Evolutionary conservation across 2,329 filamentous ascomycete species (phyloP).

Genomic region (Escovopsis sp.): DNA sequence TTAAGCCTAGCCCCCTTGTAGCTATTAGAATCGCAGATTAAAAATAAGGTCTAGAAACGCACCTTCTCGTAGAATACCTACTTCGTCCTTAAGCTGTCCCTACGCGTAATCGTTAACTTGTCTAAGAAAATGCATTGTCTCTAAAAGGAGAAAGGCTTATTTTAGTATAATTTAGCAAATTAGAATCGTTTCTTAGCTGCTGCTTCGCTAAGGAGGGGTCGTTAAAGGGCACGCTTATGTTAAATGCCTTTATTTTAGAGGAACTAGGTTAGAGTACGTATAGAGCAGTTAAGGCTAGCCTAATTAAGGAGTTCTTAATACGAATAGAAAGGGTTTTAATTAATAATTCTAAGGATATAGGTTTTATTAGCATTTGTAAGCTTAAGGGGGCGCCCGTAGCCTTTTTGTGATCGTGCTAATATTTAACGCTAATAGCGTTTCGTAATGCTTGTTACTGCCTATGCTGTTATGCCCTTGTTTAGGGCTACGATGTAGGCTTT

Average conservation of each 20-base stretch:
- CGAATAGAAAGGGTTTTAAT: conserved; percentile 3
- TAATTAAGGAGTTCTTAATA: neutral
- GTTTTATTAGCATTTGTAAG: conserved; percentile 2
- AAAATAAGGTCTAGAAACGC: neutral
- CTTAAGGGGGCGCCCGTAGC: conserved; percentile 1
- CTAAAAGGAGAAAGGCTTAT: neutral
- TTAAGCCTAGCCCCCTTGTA: conserved; percentile 1
- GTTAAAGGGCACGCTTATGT: conserved; percentile 1
- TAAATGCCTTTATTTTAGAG: conserved; percentile 4
- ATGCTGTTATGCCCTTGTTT: neutral
- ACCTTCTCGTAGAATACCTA: conserved; percentile 1
- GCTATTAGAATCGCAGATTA: neutral
- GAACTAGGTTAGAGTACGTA: conserved; percentile 2
- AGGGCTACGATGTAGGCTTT: neutral
- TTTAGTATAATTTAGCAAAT: conserved; percentile 1
- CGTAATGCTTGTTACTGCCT: neutral
- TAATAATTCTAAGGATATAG: conserved; percentile 3
- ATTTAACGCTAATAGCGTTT: neutral
- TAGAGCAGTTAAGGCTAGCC: conserved; percentile 1
- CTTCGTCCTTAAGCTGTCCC: neutral
- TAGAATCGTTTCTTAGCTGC: neutral
- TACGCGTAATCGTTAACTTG: conserved; percentile 1
- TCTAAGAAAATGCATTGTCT: conserved; percentile 3
- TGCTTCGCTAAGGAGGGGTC: conserved; percentile 1
- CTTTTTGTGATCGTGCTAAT: neutral